Base-by-base conservation (phyloP, 2,329 filamentous ascomycete genomes). In the Saccharata proteae region DNA sequence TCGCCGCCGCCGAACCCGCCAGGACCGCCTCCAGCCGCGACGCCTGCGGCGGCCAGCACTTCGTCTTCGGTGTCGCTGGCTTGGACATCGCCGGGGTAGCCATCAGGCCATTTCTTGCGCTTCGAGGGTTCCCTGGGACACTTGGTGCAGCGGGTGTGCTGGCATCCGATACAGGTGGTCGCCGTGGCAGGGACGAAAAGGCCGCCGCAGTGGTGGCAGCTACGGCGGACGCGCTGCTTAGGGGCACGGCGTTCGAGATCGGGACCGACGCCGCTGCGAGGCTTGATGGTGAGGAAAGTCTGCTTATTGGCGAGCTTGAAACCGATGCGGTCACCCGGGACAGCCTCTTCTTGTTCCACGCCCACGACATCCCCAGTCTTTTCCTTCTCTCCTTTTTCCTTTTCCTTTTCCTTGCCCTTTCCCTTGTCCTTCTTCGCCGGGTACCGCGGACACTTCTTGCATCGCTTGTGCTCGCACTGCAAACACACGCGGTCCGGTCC, bases 101-200 rank as follows among this genome's bases (percentile, higher is more conserved):
- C 77, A 39, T 72, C 67, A 0, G 76, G 76, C 50, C 77, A 81
- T 46, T 77, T 79, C 45, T 71, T 65, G 46, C 69, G 73, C 57
- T 79, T 80, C 38, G 74, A 62, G 68, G 83, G 83, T 46, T 84
- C 76, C 44, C 83, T 67, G 16, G 81, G 82, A 52, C 84, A 92
- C 48, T 78, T 78, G 22, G 74, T 81, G 61, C 84, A 93, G 32
- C 82, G 75, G 30, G 67, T 53, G 53, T 93, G 85, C 16, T 65
- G 59, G 54, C 85, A 93, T 22, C 63, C 64, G 6, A 63, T 55
- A 51, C 85, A 93, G 49, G 70, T 59, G 38, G 77, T 82, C 2
- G 57, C 53, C 3, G 48, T 49, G 9, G 54, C 37, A 4, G 53
- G 53, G 7, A 52, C 38, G 48, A 85, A 90, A 1, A 77, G 48